Conservation (phyloP, 139 green algal species). For the Coelastrella sp. region DNA sequence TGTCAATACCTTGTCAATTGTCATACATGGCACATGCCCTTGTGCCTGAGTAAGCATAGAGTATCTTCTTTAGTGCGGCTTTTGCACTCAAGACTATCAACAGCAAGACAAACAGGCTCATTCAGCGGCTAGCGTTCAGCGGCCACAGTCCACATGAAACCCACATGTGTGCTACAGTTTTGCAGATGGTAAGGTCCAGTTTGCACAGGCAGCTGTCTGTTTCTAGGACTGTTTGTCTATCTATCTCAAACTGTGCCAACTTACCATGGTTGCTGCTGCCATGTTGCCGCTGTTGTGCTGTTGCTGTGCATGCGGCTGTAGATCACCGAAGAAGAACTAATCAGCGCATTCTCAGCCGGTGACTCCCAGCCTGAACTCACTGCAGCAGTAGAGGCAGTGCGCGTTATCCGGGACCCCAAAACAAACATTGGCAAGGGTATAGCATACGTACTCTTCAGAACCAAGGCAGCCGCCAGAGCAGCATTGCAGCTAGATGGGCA, state of each 20-base stretch:
- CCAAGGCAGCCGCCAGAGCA: conserved; percentile 56
- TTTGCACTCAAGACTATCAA: too few species aligned
- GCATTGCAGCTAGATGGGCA: conserved; percentile 60
- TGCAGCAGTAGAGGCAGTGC: conserved; percentile 83
- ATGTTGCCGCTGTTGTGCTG: neutral
- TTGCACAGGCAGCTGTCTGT: too few species aligned
- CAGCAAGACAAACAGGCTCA: too few species aligned
- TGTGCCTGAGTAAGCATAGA: too few species aligned
- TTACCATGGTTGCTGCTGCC: neutral
- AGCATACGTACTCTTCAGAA: conserved; percentile 82
- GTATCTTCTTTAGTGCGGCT: too few species aligned
- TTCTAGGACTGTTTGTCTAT: too few species aligned
- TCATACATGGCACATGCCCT: too few species aligned
- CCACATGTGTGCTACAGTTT: too few species aligned
- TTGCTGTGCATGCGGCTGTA: neutral
- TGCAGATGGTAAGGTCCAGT: too few species aligned
- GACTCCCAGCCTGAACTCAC: conserved; percentile 12
- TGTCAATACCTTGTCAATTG: too few species aligned
- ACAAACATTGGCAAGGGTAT: conserved; percentile 86
- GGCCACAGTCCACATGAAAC: too few species aligned
- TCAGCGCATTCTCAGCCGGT: conserved; percentile 63
- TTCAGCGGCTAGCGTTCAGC: too few species aligned
- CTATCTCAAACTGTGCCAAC: neutral
- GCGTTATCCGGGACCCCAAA: conserved; percentile 83
- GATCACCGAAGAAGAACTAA: conserved; percentile 73